Evolutionary conservation across 352 stramenopile genomes (phyloP).

Genomic region (Phytophthora crassamura): DNA sequence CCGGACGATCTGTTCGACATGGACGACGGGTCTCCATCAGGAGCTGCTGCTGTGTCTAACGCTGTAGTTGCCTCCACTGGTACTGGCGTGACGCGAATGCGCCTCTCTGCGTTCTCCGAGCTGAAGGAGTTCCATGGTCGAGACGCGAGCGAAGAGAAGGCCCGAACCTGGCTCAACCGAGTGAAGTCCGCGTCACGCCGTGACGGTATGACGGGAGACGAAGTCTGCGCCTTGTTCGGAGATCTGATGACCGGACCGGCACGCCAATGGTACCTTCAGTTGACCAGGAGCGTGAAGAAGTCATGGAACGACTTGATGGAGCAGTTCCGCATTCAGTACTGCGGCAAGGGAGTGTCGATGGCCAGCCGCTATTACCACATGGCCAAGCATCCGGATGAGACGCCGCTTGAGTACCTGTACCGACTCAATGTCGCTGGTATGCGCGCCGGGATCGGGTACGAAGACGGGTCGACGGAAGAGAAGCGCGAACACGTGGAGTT

Average conservation of each 20-base stretch:
- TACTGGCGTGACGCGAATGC: too few relatives aligned
- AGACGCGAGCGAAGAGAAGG: constrained; percentile 21
- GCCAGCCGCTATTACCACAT: constrained; percentile 20
- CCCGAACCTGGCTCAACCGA: constrained; percentile 12
- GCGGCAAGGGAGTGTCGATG: constrained; percentile 21
- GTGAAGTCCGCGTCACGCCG: constrained; percentile 10
- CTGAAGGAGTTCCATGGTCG: constrained; percentile 7
- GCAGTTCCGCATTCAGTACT: constrained; percentile 26
- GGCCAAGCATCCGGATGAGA: constrained; percentile 1
- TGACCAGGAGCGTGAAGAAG: too few relatives aligned
- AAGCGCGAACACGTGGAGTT: constrained; percentile 20
- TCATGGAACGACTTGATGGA: too few relatives aligned
- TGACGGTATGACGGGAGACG: constrained; percentile 1
- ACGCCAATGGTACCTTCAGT: too few relatives aligned
- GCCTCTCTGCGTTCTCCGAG: too few relatives aligned
- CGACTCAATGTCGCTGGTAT: constrained; percentile 8
- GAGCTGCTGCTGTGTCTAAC: too few relatives aligned
- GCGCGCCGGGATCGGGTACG: neutral
- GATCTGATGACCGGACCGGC: too few relatives aligned
- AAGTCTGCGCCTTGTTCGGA: too few relatives aligned
- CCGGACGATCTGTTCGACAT: too few relatives aligned
- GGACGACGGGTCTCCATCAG: too few relatives aligned
- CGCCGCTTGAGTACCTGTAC: constrained; percentile 20
- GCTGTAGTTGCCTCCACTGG: too few relatives aligned
- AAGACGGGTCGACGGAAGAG: neutral